Conservation (phyloP, 805 yeast species). For the Phaffomyces thermotolerans region DNA sequence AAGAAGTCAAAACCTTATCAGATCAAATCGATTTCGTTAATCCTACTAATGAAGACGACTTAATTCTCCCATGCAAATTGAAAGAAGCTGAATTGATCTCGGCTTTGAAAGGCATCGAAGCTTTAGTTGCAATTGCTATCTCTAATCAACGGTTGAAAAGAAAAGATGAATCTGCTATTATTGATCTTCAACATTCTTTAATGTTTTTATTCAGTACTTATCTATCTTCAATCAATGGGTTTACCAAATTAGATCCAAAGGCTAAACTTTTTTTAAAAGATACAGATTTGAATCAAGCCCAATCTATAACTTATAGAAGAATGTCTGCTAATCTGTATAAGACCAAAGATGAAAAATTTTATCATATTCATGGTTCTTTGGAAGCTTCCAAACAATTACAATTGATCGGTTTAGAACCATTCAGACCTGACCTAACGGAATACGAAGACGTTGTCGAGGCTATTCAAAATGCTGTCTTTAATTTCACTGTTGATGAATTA, state of each 20-base stretch:
- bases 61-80: slow-evolving; percentile 2
- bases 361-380: slow-evolving; percentile 7
- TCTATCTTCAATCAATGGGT: slow-evolving; percentile 3
- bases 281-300: slow-evolving; percentile 5
- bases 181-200: slow-evolving; percentile 4
- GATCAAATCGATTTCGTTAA: neutral
- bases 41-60: neutral
- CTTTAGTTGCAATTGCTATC: slow-evolving; percentile 1
- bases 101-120: slow-evolving; percentile 3
- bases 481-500: slow-evolving; percentile 4
- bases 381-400: slow-evolving; percentile 6
- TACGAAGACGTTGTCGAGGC: slow-evolving; percentile 1
- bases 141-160: slow-evolving; percentile 2
- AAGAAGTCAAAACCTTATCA: neutral
- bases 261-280: slow-evolving; percentile 3
- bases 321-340: slow-evolving; percentile 7
- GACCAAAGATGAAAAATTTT: slow-evolving; percentile 2
- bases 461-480: slow-evolving; percentile 1
- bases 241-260: slow-evolving; percentile 2
- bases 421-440: slow-evolving; percentile 1
- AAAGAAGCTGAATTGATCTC: slow-evolving; percentile 4
- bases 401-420: slow-evolving; percentile 3
- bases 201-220: slow-evolving; percentile 6
- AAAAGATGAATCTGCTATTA: neutral
- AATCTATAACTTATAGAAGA: slow-evolving; percentile 7